These are phyloP conservation scores for Aspergillus persii DNA, from an alignment of 2,329 filamentous ascomycete species.

Conservation along the genomic window DNA sequence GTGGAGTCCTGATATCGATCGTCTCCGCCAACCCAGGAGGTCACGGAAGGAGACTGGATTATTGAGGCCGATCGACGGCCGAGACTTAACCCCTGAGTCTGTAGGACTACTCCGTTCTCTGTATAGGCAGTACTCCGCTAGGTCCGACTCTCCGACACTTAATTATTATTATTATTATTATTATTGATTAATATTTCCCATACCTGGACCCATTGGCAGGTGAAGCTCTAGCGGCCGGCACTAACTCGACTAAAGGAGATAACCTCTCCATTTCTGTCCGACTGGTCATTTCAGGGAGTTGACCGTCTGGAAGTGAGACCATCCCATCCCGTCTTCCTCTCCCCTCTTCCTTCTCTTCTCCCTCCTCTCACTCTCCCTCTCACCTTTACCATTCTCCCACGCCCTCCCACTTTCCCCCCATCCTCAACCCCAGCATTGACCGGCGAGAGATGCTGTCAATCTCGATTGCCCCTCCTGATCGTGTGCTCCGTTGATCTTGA, in stretches of 20 bases:
- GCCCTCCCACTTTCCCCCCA: neutral
- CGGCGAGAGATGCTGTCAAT: constrained; percentile 17
- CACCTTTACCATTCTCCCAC: neutral
- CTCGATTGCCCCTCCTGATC: constrained; percentile 16
- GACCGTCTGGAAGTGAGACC: neutral
- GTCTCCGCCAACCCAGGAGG: too few species aligned
- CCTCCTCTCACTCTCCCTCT: neutral
- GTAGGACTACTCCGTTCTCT: too few species aligned
- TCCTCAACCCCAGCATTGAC: neutral
- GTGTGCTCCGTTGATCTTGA: constrained; percentile 8
- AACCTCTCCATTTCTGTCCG: neutral
- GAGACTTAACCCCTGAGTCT: constrained; percentile 6
- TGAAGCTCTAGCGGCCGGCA: neutral
- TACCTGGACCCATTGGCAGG: neutral
- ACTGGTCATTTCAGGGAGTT: neutral
- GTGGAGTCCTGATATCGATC: too few species aligned
- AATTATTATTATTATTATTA: neutral
- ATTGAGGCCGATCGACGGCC: too few species aligned
- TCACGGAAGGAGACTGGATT: too few species aligned
- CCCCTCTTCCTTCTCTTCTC: constrained; percentile 2
- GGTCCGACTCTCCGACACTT: too few species aligned
- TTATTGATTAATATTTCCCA: neutral
- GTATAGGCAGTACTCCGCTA: too few species aligned
- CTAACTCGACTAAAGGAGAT: neutral
- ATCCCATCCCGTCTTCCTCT: neutral